A percentile compares a stretch with the other conserved stretches of the same genome.
These are phyloP conservation scores for Pisolithus thermaeus DNA, from an alignment of 1,284 basidiomycete genomes.

Conservation along the genomic window DNA sequence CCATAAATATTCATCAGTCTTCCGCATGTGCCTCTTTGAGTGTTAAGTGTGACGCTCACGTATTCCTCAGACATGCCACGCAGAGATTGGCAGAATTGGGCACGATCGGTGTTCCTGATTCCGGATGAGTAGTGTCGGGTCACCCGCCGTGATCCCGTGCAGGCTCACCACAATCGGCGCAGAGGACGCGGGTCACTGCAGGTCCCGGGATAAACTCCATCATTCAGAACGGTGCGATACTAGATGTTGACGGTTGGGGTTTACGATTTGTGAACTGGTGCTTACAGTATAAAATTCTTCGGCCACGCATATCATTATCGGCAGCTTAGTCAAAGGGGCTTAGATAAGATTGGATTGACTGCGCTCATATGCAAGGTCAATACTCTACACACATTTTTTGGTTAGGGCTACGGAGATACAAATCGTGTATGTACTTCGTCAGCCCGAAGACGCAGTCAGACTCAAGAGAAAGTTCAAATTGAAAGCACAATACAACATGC, in stretches of 20 bases:
- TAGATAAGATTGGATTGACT: no score
- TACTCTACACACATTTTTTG: no score
- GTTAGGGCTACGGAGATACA: no score
- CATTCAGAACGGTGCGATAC: neutral
- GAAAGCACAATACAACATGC: no score
- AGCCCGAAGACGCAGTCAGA: no score
- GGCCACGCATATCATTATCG: neutral
- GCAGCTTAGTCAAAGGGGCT: neutral
- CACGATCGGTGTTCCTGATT: slow-evolving; percentile 82
- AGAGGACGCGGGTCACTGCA: slow-evolving; percentile 70
- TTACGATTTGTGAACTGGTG: neutral
- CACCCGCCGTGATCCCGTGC: neutral
- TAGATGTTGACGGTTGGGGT: neutral
- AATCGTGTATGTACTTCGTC: no score
- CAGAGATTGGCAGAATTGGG: slow-evolving; percentile 97
- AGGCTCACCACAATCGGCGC: slow-evolving; percentile 74
- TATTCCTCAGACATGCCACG: slow-evolving; percentile 86
- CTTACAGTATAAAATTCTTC: no score
- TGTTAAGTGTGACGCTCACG: slow-evolving; percentile 38
- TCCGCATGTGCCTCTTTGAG: neutral
- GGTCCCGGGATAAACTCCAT: slow-evolving; percentile 76
- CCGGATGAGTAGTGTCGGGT: slow-evolving; percentile 1
- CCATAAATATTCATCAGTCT: neutral
- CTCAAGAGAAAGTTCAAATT: no score
- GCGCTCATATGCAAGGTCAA: no score